A percentile compares a stretch with the other conserved stretches of the same genome.
Evolutionary conservation across 176 grass and related monocot species (phyloP).

Genomic region (Rhynchospora pubera): DNA sequence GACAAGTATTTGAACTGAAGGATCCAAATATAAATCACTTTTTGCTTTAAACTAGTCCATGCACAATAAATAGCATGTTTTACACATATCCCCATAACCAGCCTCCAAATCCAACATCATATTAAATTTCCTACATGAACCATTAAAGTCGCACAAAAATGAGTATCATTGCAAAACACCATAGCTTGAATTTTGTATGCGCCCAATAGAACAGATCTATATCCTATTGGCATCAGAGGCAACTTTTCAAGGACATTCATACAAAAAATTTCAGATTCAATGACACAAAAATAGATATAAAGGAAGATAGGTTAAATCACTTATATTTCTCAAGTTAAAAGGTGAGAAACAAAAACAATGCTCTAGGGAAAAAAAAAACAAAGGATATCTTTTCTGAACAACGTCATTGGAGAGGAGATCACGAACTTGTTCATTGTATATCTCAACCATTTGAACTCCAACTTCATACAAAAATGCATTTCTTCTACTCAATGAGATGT

Average conservation of each 20-base stretch:
- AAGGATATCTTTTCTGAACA: conserved; percentile 98
- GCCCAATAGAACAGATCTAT: neutral
- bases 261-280: neutral
- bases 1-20: neutral
- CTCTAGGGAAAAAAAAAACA: neutral
- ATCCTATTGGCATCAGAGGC: neutral
- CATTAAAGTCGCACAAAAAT: neutral
- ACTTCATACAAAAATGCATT: conserved; percentile 88
- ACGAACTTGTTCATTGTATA: conserved; percentile 98
- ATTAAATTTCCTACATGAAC: neutral
- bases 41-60: neutral
- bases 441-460: conserved; percentile 97
- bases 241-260: neutral
- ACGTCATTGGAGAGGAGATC: conserved; percentile 87
- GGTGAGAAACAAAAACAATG: neutral
- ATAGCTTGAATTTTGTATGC: neutral
- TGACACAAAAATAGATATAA: neutral
- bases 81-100: neutral
- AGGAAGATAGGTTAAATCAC: neutral
- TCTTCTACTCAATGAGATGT: conserved; percentile 76
- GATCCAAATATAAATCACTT: neutral
- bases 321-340: neutral
- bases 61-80: neutral
- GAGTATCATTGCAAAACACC: neutral
- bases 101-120: neutral